Evolutionary conservation across 1,284 basidiomycete species (phyloP).

Genomic region (Xanthoconium separans): DNA sequence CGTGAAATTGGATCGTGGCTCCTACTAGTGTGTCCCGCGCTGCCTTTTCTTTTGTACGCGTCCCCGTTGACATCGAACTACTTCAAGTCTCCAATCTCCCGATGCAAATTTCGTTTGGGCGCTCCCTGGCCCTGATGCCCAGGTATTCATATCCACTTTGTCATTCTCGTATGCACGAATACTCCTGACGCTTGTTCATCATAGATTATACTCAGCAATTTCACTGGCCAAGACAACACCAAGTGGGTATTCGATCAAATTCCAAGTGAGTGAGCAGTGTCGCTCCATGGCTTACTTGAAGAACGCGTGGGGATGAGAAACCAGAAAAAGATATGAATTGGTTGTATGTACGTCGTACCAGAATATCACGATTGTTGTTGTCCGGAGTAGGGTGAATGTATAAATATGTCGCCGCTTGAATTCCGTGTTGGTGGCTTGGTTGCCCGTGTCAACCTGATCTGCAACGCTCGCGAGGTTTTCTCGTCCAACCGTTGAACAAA

Average conservation of each 20-base stretch:
- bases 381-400: no score
- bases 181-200: not conserved
- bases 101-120: not conserved
- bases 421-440: no score
- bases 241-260: not conserved
- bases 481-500: no score
- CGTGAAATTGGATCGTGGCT: not conserved
- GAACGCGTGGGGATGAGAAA: no score
- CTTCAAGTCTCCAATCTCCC: not conserved
- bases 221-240: not conserved
- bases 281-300: not conserved
- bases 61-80: no score
- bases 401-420: no score
- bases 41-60: not conserved
- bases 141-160: not conserved
- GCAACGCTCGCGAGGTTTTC: no score
- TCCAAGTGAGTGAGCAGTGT: not conserved
- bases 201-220: not conserved
- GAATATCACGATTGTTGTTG: no score
- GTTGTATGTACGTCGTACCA: no score
- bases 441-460: no score
- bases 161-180: not conserved
- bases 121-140: not conserved
- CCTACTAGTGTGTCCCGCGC: not conserved
- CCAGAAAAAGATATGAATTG: no score